phyloP scores from a whole-genome alignment of 202 grass and related monocot species.

The Hordeum pubiflorum region DNA sequence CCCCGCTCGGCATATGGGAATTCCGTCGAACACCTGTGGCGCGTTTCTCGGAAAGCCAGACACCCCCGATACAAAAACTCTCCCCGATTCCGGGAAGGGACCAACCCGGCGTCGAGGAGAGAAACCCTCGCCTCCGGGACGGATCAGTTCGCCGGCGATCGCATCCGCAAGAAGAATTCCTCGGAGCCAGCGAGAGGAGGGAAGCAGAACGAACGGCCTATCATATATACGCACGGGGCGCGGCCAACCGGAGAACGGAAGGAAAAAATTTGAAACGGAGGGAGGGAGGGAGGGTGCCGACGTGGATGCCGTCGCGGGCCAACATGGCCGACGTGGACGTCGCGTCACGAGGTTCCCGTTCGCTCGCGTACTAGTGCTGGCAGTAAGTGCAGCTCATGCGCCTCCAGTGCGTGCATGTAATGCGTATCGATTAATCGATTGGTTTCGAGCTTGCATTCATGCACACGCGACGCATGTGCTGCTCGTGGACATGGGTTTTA shows the following conservation, averaged over 20 bases:
- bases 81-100: too few species aligned
- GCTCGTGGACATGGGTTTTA: background rate
- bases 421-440: background rate
- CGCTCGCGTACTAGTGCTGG: background rate
- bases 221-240: background rate
- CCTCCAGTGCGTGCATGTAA: conserved; percentile 10
- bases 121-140: too few species aligned
- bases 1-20: conserved; percentile 26
- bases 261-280: background rate
- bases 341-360: conserved; percentile 22
- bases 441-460: background rate
- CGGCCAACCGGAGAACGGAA: background rate
- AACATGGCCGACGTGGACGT: conserved; percentile 15
- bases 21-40: conserved; percentile 34
- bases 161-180: too few species aligned
- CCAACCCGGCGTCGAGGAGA: too few species aligned
- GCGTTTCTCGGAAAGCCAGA: background rate
- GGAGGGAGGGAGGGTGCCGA: background rate
- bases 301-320: background rate
- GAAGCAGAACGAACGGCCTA: too few species aligned
- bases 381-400: conserved; percentile 21
- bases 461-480: background rate
- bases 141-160: too few species aligned
- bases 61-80: too few species aligned
- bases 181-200: too few species aligned